Percentiles rank a stretch among this genome's conserved stretches.
These are phyloP conservation scores for Quercus cerris DNA, from an alignment of 306 rosid species.

Conservation along the genomic window DNA sequence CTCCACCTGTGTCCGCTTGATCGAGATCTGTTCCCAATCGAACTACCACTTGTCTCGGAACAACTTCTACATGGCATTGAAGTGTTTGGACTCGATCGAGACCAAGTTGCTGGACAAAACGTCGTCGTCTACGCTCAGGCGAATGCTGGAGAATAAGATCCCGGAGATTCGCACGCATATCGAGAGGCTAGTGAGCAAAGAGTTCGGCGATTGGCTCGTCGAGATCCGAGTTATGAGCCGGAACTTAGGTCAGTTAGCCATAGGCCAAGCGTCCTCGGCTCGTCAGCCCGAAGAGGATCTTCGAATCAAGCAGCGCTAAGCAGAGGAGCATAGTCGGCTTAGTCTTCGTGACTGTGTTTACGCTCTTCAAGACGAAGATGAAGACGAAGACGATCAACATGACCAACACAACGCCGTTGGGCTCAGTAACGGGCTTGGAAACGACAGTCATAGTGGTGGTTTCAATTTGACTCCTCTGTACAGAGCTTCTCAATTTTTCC, in stretches of 20 bases:
- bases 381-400: slow-evolving; percentile 27
- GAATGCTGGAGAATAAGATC: slow-evolving; percentile 91
- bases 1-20: slow-evolving; percentile 39
- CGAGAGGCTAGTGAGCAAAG: slow-evolving; percentile 85
- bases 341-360: slow-evolving; percentile 90
- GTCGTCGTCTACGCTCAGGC: slow-evolving; percentile 72
- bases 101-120: slow-evolving; percentile 55
- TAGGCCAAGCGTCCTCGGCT: slow-evolving; percentile 91
- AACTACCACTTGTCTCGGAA: slow-evolving; percentile 59
- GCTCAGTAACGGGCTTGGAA: neutral
- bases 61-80: slow-evolving; percentile 90
- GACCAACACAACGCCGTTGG: too few species aligned
- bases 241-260: slow-evolving; percentile 87
- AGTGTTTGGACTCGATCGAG: slow-evolving; percentile 77
- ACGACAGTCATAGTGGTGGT: slow-evolving; percentile 23
- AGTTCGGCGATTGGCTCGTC: slow-evolving; percentile 94
- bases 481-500: slow-evolving; percentile 32
- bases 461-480: slow-evolving; percentile 92
- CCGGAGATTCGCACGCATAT: slow-evolving; percentile 88
- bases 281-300: slow-evolving; percentile 98
- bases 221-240: slow-evolving; percentile 94
- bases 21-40: slow-evolving; percentile 80
- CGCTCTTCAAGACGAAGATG: slow-evolving; percentile 87
- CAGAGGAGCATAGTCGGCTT: slow-evolving; percentile 98
- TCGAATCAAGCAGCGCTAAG: slow-evolving; percentile 94